These are phyloP conservation scores for Mesostigma viride DNA, from an alignment of 139 green algal genomes.

Conservation along the genomic window DNA sequence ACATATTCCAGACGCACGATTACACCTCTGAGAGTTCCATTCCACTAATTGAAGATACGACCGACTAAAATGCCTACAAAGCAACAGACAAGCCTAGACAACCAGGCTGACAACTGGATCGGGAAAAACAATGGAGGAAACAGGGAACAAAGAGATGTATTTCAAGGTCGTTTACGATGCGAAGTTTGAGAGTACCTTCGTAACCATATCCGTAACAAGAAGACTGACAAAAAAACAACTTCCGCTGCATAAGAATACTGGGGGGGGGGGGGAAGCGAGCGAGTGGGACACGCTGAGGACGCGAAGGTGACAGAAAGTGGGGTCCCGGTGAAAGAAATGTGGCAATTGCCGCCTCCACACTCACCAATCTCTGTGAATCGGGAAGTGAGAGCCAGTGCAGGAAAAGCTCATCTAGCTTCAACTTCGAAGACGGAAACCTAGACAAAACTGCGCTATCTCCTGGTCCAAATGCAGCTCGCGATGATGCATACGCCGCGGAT, in stretches of 20 bases:
- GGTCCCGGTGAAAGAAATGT: neutral
- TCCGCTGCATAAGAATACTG: neutral
- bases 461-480: too few species aligned
- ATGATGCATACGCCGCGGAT: too few species aligned
- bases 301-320: neutral
- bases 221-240: neutral
- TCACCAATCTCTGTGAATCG: conserved; percentile 77
- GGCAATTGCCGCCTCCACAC: neutral
- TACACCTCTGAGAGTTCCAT: too few species aligned
- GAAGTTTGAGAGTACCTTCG: neutral
- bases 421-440: conserved; percentile 53
- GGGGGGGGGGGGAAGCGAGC: neutral
- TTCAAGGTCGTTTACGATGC: too few species aligned
- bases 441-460: too few species aligned
- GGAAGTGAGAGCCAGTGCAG: conserved; percentile 85
- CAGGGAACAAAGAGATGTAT: too few species aligned
- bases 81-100: too few species aligned
- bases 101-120: too few species aligned
- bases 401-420: conserved; percentile 94
- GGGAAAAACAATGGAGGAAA: too few species aligned
- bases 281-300: neutral
- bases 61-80: too few species aligned
- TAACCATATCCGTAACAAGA: neutral
- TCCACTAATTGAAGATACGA: too few species aligned
- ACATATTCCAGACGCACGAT: too few species aligned